phyloP scores from a whole-genome alignment of 352 stramenopile species.

The Globisporangium middletonii region DNA sequence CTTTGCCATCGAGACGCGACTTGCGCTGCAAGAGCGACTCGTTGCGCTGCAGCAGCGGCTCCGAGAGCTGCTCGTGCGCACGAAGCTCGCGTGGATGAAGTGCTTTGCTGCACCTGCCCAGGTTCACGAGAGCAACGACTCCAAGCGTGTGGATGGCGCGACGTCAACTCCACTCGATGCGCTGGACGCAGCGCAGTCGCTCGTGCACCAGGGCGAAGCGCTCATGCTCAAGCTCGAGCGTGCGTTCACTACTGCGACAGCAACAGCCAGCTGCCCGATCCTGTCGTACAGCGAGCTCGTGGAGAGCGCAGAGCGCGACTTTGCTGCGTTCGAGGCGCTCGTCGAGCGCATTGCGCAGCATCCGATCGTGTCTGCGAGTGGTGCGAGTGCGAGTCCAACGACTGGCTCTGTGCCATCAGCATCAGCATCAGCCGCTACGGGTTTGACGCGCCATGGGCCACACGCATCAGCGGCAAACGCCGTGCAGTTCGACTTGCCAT shows the following conservation, averaged over 20 bases:
- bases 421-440: too few relatives aligned
- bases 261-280: conserved; percentile 23
- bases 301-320: conserved; percentile 26
- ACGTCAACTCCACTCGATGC: too few relatives aligned
- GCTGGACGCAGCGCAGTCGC: conserved; percentile 14
- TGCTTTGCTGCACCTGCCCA: conserved; percentile 22
- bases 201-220: conserved; percentile 39
- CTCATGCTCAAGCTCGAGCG: conserved; percentile 31
- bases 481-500: conserved; percentile 44
- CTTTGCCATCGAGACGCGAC: conserved; percentile 55
- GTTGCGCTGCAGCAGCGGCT: conserved; percentile 31
- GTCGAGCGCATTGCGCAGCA: conserved; percentile 19
- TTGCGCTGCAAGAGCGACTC: conserved; percentile 31
- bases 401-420: too few relatives aligned
- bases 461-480: conserved; percentile 6
- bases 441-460: neutral
- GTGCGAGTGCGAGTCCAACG: too few relatives aligned
- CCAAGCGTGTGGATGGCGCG: neutral
- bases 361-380: conserved; percentile 1
- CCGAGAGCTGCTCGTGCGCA: conserved; percentile 32
- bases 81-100: conserved; percentile 61
- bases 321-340: conserved; percentile 32
- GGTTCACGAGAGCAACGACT: neutral
- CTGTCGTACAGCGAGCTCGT: conserved; percentile 46
- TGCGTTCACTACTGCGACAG: conserved; percentile 32